Conservation (phyloP, 140 eudicot species). For the Stevia rebaudiana region DNA sequence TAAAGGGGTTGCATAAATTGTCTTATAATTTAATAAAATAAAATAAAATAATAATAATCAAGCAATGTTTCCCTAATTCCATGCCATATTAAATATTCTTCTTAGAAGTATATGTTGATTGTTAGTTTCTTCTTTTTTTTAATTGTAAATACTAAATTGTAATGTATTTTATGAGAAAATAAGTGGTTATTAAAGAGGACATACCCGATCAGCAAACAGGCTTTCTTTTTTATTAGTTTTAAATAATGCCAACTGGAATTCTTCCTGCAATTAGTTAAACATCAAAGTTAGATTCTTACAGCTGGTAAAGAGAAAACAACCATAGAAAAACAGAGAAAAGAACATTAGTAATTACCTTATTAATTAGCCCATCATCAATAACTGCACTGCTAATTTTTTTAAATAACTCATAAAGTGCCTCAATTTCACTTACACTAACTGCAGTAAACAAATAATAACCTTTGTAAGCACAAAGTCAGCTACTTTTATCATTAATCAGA, state of each 20-base stretch:
- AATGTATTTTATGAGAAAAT: conserved; percentile 7
- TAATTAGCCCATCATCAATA: conserved; percentile 66
- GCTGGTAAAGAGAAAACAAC: background rate
- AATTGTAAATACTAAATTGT: too few species aligned
- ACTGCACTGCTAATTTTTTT: conserved; percentile 79
- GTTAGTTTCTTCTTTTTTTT: too few species aligned
- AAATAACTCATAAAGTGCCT: conserved; percentile 66
- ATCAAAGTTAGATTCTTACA: conserved; percentile 15
- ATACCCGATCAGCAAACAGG: conserved; percentile 71
- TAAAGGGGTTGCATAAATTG: background rate
- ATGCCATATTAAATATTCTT: too few species aligned
- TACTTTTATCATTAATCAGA: too few species aligned
- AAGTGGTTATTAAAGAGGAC: conserved; percentile 14
- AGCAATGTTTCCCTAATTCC: too few species aligned
- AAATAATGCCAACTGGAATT: conserved; percentile 51
- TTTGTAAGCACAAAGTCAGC: conserved; percentile 16
- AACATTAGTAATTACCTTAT: conserved; percentile 41
- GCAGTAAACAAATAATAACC: conserved; percentile 21
- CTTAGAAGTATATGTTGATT: too few species aligned
- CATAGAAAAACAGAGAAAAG: background rate
- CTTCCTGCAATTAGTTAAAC: conserved; percentile 44
- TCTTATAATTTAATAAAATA: too few species aligned
- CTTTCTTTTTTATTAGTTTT: conserved; percentile 71
- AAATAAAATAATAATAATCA: too few species aligned
- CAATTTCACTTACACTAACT: conserved; percentile 81